Evolutionary conservation across 306 rosid genomes (phyloP).

Genomic region (Rosa chinensis): DNA sequence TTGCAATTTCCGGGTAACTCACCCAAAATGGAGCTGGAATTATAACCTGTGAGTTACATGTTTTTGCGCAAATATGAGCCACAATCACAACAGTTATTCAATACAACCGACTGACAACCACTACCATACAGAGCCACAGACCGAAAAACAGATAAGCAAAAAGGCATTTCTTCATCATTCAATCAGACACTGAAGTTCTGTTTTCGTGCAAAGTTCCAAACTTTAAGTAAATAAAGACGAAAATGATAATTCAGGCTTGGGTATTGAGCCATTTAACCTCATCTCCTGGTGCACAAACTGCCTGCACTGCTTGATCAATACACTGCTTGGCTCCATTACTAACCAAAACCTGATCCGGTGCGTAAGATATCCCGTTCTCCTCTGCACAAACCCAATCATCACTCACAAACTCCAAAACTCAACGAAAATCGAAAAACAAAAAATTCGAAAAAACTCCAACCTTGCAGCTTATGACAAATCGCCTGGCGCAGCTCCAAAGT

Average conservation of each 20-base stretch:
- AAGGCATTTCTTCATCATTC: not conserved
- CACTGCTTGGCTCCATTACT: slow-evolving; percentile 98
- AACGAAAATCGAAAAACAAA: not conserved
- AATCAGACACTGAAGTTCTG: no score
- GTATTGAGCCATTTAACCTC: slow-evolving; percentile 47
- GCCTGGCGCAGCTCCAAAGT: slow-evolving; percentile 79
- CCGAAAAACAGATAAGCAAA: not conserved
- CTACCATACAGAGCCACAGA: not conserved
- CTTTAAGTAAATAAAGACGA: no score
- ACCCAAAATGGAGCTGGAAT: slow-evolving; percentile 97
- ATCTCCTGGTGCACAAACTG: slow-evolving; percentile 91
- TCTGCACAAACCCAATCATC: slow-evolving; percentile 40
- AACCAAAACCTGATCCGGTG: slow-evolving; percentile 79
- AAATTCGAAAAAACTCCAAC: slow-evolving; percentile 28
- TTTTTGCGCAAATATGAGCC: slow-evolving; percentile 13
- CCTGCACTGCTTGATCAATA: slow-evolving; percentile 69
- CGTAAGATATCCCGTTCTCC: slow-evolving; percentile 80
- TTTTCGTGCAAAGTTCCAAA: not conserved
- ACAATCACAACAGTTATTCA: not conserved
- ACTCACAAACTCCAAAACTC: slow-evolving; percentile 16
- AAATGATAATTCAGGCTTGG: not conserved
- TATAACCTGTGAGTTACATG: slow-evolving; percentile 59
- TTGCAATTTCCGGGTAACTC: slow-evolving; percentile 97
- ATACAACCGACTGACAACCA: not conserved
- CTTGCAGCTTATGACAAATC: slow-evolving; percentile 80